Conservation (phyloP, 2,329 filamentous ascomycete species). For the Penicillium vulpinum region DNA sequence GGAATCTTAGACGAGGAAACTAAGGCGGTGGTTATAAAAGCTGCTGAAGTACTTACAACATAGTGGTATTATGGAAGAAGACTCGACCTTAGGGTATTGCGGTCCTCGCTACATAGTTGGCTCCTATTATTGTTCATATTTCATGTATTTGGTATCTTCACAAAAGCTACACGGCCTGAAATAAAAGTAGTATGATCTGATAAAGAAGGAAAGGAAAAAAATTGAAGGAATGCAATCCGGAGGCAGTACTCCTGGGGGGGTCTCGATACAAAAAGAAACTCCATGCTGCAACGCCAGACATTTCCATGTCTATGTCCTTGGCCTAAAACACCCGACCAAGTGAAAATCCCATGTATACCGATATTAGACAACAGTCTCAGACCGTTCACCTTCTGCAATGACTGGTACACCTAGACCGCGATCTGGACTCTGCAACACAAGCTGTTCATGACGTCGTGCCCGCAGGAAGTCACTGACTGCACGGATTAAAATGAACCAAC, state of each 20-base stretch:
- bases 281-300: constrained; percentile 12
- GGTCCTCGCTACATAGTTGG: not conserved
- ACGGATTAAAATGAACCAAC: constrained; percentile 96
- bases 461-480: constrained; percentile 88
- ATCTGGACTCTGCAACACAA: constrained; percentile 90
- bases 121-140: not conserved
- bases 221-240: constrained; percentile 10
- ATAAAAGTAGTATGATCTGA: constrained; percentile 7
- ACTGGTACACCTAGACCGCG: constrained; percentile 80
- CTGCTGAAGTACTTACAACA: not conserved
- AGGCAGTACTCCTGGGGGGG: constrained; percentile 19
- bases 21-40: not conserved
- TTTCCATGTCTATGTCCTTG: constrained; percentile 5
- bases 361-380: constrained; percentile 71
- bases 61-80: not conserved
- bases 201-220: constrained; percentile 4
- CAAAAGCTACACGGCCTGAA: constrained; percentile 20
- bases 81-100: not conserved
- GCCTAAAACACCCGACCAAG: constrained; percentile 10
- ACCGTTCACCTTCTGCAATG: constrained; percentile 79
- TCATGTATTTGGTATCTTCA: constrained; percentile 28
- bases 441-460: constrained; percentile 84
- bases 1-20: not conserved
- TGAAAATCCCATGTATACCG: constrained; percentile 16
- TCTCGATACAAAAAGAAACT: constrained; percentile 16